Base-by-base conservation (phyloP, 2,329 filamentous ascomycete genomes). In the Sclerotinia borealis region DNA sequence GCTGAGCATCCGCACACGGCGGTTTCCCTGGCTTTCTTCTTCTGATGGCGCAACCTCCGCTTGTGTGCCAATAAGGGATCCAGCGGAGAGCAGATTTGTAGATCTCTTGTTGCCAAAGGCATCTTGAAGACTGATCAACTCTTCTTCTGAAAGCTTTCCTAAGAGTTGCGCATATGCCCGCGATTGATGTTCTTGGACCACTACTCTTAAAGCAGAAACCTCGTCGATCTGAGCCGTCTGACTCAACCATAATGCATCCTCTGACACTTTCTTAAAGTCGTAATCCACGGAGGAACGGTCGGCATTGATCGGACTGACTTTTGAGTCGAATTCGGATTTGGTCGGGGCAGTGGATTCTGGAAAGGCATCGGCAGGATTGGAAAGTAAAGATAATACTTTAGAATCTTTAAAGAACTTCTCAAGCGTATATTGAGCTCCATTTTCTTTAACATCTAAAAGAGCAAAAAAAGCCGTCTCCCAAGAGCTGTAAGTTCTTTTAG, bases 161-260 rank as follows among this genome's bases (percentile, higher is more conserved):
- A 86, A 80, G 1, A 97, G 82, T 70, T 92, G 87, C 51, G 82
- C 81, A n/a, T 85, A 81, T n/a, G 92, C 80, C 41, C 92, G 85
- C 67, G 84, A 85, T 77, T 98, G 93, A 81, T 89, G 90, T 80
- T 98, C 95, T 51, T 95, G 78, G 8, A 96, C 79, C 3, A 88
- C 88, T 49, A 96, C 81, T 65, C 95, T 85, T 71, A 99, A 80
- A 31, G 93, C 92, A 15, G 88, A 85, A 49, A 95, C 80, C 75
- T 97, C 87, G 75, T 95, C 92, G 68, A 97, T 85, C 50, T 85
- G 82, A 58, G 87, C 85, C 72, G 88, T 85, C 71, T 89, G 85
- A 76, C 91, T 93, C 66, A 99, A 79, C 92, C 93, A 98, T 69
- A 89, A 75, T 39, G 92, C 85, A 78, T 98, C 93, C 52, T 85